Evolutionary conservation across 768 basidiomycete genomes (phyloP).

Genomic region (Aureoboletus auriporus): DNA sequence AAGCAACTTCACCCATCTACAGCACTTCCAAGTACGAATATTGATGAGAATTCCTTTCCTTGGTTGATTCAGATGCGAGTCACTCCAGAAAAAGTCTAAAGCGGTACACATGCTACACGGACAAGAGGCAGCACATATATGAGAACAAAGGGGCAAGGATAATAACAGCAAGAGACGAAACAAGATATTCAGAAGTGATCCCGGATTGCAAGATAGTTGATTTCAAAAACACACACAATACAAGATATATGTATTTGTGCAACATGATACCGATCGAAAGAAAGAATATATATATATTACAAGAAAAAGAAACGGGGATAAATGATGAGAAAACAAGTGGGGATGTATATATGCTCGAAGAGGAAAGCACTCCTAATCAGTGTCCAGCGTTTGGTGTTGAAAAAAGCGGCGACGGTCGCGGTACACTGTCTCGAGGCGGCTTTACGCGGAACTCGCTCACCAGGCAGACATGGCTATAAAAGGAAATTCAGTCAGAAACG

Average conservation of each 20-base stretch:
- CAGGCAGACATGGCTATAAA: slow-evolving; percentile 65
- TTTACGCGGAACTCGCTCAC: slow-evolving; percentile 76
- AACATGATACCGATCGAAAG: slow-evolving; percentile 26
- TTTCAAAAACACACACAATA: no score
- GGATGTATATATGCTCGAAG: slow-evolving; percentile 7
- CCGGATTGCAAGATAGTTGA: no score
- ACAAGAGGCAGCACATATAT: no score
- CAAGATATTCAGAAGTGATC: no score
- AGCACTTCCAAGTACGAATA: no score
- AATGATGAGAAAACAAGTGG: slow-evolving; percentile 8
- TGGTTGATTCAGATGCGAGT: no score
- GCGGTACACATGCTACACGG: no score
- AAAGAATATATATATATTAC: slow-evolving; percentile 16
- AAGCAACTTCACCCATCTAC: no score
- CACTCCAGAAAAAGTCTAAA: no score
- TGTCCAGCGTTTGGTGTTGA: slow-evolving; percentile 35
- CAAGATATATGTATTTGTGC: not conserved
- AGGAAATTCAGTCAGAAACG: slow-evolving; percentile 5
- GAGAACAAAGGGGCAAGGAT: no score
- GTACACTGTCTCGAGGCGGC: slow-evolving; percentile 50
- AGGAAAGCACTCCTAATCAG: slow-evolving; percentile 11
- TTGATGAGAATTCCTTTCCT: no score
- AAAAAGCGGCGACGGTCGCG: slow-evolving; percentile 38
- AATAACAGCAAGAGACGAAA: no score
- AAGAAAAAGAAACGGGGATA: slow-evolving; percentile 20